These are phyloP conservation scores for Turnera subulata DNA, from an alignment of 345 rosid genomes.

Conservation along the genomic window DNA sequence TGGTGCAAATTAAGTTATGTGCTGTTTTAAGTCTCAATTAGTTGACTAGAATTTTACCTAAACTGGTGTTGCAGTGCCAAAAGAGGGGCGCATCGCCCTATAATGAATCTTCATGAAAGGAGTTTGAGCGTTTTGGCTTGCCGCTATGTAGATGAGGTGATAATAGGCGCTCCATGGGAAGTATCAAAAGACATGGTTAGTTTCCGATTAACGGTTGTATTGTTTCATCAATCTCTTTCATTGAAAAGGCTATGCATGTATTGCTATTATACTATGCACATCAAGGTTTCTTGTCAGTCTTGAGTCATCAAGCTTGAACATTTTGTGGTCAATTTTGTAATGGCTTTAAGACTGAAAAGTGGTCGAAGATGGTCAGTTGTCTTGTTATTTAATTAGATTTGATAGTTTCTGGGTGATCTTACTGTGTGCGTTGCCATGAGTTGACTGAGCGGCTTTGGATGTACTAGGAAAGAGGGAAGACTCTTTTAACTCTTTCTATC, in stretches of 20 bases:
- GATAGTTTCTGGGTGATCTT: too few species aligned
- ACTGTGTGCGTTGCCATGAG: too few species aligned
- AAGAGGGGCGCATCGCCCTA: conserved; percentile 70
- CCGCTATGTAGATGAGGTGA: conserved; percentile 74
- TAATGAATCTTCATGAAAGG: conserved; percentile 81
- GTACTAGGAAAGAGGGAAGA: not conserved
- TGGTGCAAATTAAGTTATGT: not conserved
- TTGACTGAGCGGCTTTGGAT: not conserved
- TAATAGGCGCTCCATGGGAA: conserved; percentile 76
- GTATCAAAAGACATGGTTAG: conserved; percentile 69
- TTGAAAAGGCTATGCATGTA: not conserved
- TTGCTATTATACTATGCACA: too few species aligned
- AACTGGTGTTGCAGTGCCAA: conserved; percentile 45
- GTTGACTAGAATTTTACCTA: not conserved
- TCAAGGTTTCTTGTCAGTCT: too few species aligned
- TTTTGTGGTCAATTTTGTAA: too few species aligned
- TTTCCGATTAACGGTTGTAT: conserved; percentile 7
- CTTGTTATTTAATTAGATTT: too few species aligned
- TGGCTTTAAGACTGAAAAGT: too few species aligned
- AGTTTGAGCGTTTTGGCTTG: conserved; percentile 76
- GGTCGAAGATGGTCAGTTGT: too few species aligned
- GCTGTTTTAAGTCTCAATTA: not conserved
- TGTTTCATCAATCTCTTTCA: not conserved
- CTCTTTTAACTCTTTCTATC: not conserved
- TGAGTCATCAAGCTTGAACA: too few species aligned